phyloP scores from a whole-genome alignment of 768 basidiomycete species.

The Lactifluus piperatus region DNA sequence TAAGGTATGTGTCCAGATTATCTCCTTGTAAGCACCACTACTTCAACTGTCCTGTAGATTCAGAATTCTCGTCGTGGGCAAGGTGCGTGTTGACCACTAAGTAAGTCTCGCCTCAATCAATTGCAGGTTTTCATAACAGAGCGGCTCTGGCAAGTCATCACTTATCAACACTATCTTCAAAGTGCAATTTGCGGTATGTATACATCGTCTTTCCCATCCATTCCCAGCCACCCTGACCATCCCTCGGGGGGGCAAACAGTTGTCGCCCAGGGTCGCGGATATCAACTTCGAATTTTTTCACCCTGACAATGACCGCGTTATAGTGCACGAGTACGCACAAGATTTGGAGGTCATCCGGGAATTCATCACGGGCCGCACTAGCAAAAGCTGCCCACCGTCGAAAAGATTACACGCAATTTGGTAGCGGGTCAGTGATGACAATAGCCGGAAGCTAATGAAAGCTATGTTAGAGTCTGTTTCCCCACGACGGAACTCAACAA shows the following conservation, averaged over 20 bases:
- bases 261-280: not conserved
- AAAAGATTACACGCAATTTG: slow-evolving; percentile 6
- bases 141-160: slow-evolving; percentile 1
- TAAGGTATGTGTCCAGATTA: not conserved
- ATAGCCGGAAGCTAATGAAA: not conserved
- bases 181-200: not conserved
- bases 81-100: not conserved
- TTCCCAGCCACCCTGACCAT: not conserved
- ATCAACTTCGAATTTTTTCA: not conserved
- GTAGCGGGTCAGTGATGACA: not conserved
- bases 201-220: not conserved
- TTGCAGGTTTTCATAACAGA: not conserved
- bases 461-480: not conserved
- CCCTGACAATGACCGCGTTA: not conserved
- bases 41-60: not conserved
- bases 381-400: not conserved
- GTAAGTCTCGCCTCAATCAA: not conserved
- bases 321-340: not conserved
- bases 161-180: not conserved
- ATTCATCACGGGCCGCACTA: not conserved
- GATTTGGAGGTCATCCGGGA: not conserved
- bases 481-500: not conserved
- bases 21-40: not conserved
- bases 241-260: not conserved
- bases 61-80: slow-evolving; percentile 1